phyloP scores from a whole-genome alignment of 139 green algal genomes.

The Limnomonas spitsbergensis region DNA sequence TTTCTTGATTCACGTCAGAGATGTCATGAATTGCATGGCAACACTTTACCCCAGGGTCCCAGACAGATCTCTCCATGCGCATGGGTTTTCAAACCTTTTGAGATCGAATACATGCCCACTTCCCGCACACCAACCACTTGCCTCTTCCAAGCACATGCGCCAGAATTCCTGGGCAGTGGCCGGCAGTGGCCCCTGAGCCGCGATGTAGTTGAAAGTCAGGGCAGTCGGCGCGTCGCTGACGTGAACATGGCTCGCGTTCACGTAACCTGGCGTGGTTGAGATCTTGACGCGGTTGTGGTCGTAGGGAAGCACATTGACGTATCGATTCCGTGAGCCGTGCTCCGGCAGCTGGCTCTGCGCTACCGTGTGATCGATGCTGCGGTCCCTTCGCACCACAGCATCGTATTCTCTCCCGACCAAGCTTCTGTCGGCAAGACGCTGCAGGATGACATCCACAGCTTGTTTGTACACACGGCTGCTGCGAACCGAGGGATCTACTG shows the following conservation, averaged over 20 bases:
- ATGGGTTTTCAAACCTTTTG: too few relatives aligned
- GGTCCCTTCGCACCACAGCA: conserved; percentile 19
- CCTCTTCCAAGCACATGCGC: conserved; percentile 50
- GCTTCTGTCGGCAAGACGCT: conserved; percentile 19
- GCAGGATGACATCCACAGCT: conserved; percentile 15
- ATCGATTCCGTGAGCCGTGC: conserved; percentile 39
- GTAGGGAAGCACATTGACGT: conserved; percentile 62
- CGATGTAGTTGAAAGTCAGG: conserved; percentile 28
- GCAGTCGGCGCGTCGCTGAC: not conserved
- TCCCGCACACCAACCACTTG: too few relatives aligned
- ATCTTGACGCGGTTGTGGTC: conserved; percentile 59
- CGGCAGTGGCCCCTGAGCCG: conserved; percentile 37
- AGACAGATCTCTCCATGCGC: too few relatives aligned
- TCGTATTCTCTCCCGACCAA: conserved; percentile 29
- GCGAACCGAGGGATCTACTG: too few relatives aligned
- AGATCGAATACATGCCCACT: too few relatives aligned
- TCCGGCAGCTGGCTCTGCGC: conserved; percentile 6
- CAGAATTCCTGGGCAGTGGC: conserved; percentile 55
- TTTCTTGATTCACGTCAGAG: too few relatives aligned
- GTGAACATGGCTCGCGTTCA: not conserved
- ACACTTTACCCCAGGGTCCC: too few relatives aligned
- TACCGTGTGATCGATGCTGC: conserved; percentile 13
- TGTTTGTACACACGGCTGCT: conserved; percentile 8
- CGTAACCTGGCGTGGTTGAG: conserved; percentile 4
- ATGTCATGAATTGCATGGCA: too few relatives aligned